phyloP scores from a whole-genome alignment of 1,139 yeast species.

The Trichomonascaceae sp. region DNA sequence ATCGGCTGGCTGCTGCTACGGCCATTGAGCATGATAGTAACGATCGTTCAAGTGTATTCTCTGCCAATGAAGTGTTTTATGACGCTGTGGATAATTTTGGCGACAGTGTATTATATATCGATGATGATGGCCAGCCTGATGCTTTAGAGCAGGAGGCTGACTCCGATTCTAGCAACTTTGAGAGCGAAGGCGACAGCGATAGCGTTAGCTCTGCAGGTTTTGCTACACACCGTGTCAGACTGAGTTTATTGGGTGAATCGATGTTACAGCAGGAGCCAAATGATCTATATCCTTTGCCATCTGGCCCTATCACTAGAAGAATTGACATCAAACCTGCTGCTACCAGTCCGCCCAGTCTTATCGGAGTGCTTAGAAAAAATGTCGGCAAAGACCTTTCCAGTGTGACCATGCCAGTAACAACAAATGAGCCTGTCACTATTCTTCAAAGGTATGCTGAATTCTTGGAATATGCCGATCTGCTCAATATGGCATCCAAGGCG shows the following conservation, averaged over 20 bases:
- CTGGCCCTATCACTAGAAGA: conserved; percentile 46
- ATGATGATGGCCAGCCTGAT: conserved; percentile 23
- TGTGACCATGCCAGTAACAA: conserved; percentile 88
- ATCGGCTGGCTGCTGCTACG: background rate
- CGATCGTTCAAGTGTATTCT: conserved; percentile 24
- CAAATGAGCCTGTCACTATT: conserved; percentile 84
- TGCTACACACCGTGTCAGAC: conserved; percentile 9
- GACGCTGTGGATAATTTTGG: conserved; percentile 59
- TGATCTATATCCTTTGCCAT: conserved; percentile 60
- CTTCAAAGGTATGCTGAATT: conserved; percentile 75
- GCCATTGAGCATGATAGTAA: background rate
- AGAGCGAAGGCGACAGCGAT: conserved; percentile 15
- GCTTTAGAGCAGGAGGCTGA: conserved; percentile 23
- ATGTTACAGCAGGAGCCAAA: conserved; percentile 17
- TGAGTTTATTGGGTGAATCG: conserved; percentile 6
- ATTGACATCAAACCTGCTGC: conserved; percentile 54
- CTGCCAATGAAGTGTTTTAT: conserved; percentile 47
- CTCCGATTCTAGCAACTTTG: conserved; percentile 16
- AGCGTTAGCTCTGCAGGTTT: conserved; percentile 7
- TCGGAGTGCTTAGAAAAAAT: conserved; percentile 75
- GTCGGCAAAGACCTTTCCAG: conserved; percentile 87
- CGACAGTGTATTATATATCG: conserved; percentile 27
- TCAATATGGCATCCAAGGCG: conserved; percentile 52
- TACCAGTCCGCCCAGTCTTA: conserved; percentile 72
- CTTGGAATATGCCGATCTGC: conserved; percentile 65